Evolutionary conservation across 78 protist genomes (phyloP).

Genomic region (Dictyostelium citrinum): DNA sequence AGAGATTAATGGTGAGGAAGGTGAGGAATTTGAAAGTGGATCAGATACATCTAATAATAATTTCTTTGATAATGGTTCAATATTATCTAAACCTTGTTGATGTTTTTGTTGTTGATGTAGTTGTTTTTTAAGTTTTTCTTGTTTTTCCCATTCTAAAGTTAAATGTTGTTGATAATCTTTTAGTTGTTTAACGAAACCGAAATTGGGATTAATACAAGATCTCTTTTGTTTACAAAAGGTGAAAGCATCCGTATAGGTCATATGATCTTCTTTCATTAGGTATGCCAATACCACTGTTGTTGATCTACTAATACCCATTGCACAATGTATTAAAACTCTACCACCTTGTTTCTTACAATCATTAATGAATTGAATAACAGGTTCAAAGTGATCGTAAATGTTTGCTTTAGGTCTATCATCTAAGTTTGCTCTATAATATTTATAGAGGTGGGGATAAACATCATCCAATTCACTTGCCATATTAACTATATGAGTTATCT

Average conservation of each 20-base stretch:
- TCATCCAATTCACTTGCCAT: conserved; percentile 76
- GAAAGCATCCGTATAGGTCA: not conserved
- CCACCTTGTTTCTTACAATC: conserved; percentile 3
- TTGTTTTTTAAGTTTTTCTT: not conserved
- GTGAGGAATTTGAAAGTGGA: not conserved
- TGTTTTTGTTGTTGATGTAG: no score
- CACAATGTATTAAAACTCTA: conserved; percentile 76
- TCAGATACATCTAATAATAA: not conserved
- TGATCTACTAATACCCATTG: conserved; percentile 82
- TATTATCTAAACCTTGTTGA: not conserved
- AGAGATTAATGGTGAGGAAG: not conserved
- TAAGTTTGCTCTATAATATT: conserved; percentile 60
- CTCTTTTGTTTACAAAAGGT: conserved; percentile 4
- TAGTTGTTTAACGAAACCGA: conserved; percentile 27
- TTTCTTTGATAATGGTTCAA: not conserved
- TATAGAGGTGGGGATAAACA: conserved; percentile 40
- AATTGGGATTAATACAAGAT: conserved; percentile 39
- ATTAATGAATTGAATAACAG: conserved; percentile 30
- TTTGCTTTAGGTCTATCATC: conserved; percentile 51
- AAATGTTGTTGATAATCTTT: conserved; percentile 21
- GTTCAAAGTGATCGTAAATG: conserved; percentile 33
- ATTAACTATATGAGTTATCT: conserved; percentile 74
- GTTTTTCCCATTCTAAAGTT: not conserved
- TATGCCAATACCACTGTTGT: conserved; percentile 72
- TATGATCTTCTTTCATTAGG: conserved; percentile 27